Evolutionary conservation across 2,329 filamentous ascomycete genomes (phyloP).

Genomic region (Aspergillus pseudoviridinutans): DNA sequence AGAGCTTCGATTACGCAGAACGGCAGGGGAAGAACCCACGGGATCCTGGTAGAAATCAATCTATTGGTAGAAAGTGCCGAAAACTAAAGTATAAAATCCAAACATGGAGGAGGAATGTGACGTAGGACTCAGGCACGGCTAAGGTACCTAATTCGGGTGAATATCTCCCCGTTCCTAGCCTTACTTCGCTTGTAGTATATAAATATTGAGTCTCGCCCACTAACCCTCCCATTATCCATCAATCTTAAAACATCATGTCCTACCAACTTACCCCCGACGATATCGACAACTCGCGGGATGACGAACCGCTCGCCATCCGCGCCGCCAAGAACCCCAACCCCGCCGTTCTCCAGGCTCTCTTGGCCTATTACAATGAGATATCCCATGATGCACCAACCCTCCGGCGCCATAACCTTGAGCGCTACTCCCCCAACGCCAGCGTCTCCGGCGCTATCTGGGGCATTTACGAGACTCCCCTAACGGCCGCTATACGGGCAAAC

Average conservation of each 20-base stretch:
- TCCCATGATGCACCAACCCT: not conserved
- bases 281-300: not conserved
- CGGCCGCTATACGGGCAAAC: not conserved
- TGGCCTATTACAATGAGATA: not conserved
- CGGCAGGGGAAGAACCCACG: no score
- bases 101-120: no score
- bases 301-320: not conserved
- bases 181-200: not conserved
- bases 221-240: not conserved
- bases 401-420: not conserved
- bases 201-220: not conserved
- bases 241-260: not conserved
- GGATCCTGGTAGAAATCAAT: no score
- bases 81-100: no score
- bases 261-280: slow-evolving; percentile 1
- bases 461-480: not conserved
- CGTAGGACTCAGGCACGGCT: no score
- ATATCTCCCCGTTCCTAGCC: no score
- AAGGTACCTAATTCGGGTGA: no score
- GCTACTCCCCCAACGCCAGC: not conserved
- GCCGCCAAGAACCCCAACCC: slow-evolving; percentile 1
- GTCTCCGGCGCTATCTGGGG: not conserved
- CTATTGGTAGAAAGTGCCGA: no score
- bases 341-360: not conserved
- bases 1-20: not conserved